Conservation (phyloP, 208 protist genomes). For the Acanthamoeba comandoni region DNA sequence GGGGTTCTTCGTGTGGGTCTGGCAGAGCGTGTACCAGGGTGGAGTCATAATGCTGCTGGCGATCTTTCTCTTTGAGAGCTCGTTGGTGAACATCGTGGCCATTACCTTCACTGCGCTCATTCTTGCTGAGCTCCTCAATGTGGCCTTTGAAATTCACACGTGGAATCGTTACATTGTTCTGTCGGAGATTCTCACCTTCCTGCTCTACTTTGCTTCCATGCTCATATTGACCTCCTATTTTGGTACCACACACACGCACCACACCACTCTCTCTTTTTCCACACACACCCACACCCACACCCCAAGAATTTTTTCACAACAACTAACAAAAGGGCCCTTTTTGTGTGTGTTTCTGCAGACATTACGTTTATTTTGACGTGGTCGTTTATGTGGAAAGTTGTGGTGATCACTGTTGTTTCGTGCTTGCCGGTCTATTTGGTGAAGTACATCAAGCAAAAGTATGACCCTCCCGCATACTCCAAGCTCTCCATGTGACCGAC, state of each 20-base stretch:
- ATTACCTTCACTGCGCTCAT: conserved; percentile 98
- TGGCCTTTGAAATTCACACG: conserved; percentile 93
- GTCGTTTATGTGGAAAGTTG: conserved; percentile 91
- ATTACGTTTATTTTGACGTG: conserved; percentile 93
- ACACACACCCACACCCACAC: too few relatives aligned
- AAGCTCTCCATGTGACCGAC: conserved; percentile 82
- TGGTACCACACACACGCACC: too few relatives aligned
- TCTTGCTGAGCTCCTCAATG: conserved; percentile 96
- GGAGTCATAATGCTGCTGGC: conserved; percentile 96
- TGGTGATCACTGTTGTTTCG: conserved; percentile 81
- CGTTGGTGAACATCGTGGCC: conserved; percentile 95
- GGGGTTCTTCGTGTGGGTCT: conserved; percentile 91
- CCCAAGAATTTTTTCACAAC: too few relatives aligned
- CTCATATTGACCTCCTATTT: conserved; percentile 93
- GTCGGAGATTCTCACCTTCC: conserved; percentile 91
- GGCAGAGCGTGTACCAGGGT: conserved; percentile 89
- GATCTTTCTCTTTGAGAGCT: conserved; percentile 94
- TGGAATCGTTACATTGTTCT: conserved; percentile 91
- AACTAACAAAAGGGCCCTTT: too few relatives aligned
- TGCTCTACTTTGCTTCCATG: conserved; percentile 93
- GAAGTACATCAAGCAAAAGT: conserved; percentile 83
- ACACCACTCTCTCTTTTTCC: too few relatives aligned
- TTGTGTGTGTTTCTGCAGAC: conserved; percentile 81
- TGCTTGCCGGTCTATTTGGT: conserved; percentile 85
- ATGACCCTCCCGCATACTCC: conserved; percentile 86